Evolutionary conservation across 1,284 basidiomycete genomes (phyloP).

Genomic region (Apiotrichum akiyoshidainum): DNA sequence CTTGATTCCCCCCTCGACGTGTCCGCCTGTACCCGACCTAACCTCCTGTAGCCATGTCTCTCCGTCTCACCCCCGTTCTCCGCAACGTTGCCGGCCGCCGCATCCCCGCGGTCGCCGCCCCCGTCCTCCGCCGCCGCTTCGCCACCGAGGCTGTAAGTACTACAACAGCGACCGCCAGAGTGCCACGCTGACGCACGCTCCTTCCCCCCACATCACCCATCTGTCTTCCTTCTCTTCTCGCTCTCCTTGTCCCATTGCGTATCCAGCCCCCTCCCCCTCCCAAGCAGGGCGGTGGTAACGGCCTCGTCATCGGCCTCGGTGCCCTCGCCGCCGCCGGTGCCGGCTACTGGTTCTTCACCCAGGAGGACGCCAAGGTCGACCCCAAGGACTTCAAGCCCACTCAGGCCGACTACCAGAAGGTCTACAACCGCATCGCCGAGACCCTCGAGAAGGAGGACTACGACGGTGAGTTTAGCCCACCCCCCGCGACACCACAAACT

Average conservation of each 20-base stretch:
- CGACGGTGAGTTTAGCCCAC: conserved; percentile 61
- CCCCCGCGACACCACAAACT: neutral
- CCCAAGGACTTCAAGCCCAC: conserved; percentile 54
- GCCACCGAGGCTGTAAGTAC: conserved; percentile 35
- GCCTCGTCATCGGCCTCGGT: conserved; percentile 32
- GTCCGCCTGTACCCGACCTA: neutral
- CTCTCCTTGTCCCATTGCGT: conserved; percentile 10
- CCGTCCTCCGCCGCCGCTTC: conserved; percentile 32
- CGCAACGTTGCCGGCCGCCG: conserved; percentile 29
- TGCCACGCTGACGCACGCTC: neutral
- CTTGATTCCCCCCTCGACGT: no score
- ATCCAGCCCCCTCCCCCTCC: conserved; percentile 34
- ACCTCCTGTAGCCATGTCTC: conserved; percentile 28
- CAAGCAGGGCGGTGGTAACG: conserved; percentile 25
- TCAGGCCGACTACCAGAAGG: conserved; percentile 79
- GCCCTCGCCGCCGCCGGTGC: conserved; percentile 39
- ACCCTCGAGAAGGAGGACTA: conserved; percentile 74
- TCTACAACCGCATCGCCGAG: conserved; percentile 81
- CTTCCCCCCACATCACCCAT: neutral
- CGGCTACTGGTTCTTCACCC: conserved; percentile 49
- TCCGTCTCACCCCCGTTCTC: conserved; percentile 35
- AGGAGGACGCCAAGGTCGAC: conserved; percentile 48
- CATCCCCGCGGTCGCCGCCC: conserved; percentile 18
- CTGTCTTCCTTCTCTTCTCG: conserved; percentile 18
- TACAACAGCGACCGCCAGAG: neutral